Evolutionary conservation across 2,329 filamentous ascomycete species (phyloP).

Genomic region (Tolypocladium endophyticum): DNA sequence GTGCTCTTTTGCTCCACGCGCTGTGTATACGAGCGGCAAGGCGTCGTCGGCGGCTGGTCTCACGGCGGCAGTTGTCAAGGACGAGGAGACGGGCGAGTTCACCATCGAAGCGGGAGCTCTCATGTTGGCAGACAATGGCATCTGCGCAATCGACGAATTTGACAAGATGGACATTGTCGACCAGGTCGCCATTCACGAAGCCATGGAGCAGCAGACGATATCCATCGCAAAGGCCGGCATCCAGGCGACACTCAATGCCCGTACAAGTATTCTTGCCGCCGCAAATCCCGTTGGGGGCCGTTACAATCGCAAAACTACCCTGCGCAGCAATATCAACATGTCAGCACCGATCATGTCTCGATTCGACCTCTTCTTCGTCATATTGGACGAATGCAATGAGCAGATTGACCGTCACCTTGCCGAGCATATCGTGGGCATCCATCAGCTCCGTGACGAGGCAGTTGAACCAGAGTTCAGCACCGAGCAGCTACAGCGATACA

Average conservation of each 20-base stretch:
- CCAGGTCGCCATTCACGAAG: slow-evolving; percentile 98
- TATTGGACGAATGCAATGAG: slow-evolving; percentile 95
- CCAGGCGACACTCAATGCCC: slow-evolving; percentile 90
- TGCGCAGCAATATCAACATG: slow-evolving; percentile 96
- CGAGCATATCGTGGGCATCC: slow-evolving; percentile 87
- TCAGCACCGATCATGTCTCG: slow-evolving; percentile 98
- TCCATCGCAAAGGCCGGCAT: slow-evolving; percentile 98
- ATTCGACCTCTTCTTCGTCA: slow-evolving; percentile 97
- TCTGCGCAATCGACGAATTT: slow-evolving; percentile 97
- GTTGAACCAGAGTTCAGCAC: slow-evolving; percentile 91
- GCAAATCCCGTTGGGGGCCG: slow-evolving; percentile 92
- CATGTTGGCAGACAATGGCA: slow-evolving; percentile 94
- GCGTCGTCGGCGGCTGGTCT: slow-evolving; percentile 95
- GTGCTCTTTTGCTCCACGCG: slow-evolving; percentile 89
- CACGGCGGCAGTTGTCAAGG: slow-evolving; percentile 92
- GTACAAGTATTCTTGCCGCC: slow-evolving; percentile 89
- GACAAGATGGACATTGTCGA: slow-evolving; percentile 99
- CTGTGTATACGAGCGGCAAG: slow-evolving; percentile 96
- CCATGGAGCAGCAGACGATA: slow-evolving; percentile 99
- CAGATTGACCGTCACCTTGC: slow-evolving; percentile 81
- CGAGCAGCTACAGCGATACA: slow-evolving; percentile 92
- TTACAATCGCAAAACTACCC: slow-evolving; percentile 93
- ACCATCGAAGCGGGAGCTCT: slow-evolving; percentile 97
- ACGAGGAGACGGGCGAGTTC: slow-evolving; percentile 96
- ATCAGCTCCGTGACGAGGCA: slow-evolving; percentile 85